Conservation (phyloP, 2,329 filamentous ascomycete genomes). For the Cordyceps fumosorosea region DNA sequence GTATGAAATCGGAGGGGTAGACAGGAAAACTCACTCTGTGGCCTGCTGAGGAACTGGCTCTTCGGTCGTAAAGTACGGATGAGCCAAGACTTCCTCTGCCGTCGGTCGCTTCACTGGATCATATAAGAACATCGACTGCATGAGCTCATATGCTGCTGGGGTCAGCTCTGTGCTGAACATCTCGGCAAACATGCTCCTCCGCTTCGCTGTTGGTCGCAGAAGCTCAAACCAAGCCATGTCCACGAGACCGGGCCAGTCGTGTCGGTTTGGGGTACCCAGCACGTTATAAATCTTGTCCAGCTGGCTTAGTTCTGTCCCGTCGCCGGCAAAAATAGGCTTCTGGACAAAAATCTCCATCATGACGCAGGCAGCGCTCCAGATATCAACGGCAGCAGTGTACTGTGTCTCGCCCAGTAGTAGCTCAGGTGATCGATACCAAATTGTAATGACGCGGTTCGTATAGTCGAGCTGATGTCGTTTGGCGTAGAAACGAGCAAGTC, state of each 20-base stretch:
- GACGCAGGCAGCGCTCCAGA: conserved; percentile 97
- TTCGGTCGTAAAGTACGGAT: conserved; percentile 83
- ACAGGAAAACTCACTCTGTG: conserved; percentile 57
- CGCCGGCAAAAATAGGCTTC: conserved; percentile 89
- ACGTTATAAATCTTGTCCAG: conserved; percentile 94
- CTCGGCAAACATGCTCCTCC: conserved; percentile 70
- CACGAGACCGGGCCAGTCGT: conserved; percentile 82
- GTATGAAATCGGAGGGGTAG: background rate
- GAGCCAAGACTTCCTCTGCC: conserved; percentile 75
- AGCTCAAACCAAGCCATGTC: conserved; percentile 98
- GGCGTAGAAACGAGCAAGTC: conserved; percentile 89
- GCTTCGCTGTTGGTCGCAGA: conserved; percentile 68
- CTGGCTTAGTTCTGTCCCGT: conserved; percentile 92
- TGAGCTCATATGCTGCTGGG: conserved; percentile 73
- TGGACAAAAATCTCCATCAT: conserved; percentile 94
- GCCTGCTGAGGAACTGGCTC: conserved; percentile 72
- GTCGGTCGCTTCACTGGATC: conserved; percentile 79
- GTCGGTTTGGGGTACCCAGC: conserved; percentile 77
- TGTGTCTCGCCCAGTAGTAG: conserved; percentile 85
- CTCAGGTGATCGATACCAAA: conserved; percentile 93
- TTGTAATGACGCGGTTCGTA: conserved; percentile 96
- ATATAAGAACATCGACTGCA: conserved; percentile 80
- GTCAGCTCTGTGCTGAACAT: conserved; percentile 74
- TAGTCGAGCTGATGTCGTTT: conserved; percentile 91
- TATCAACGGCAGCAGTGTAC: conserved; percentile 83